Evolutionary conservation across 306 rosid genomes (phyloP).

Genomic region (Psophocarpus tetragonolobus): DNA sequence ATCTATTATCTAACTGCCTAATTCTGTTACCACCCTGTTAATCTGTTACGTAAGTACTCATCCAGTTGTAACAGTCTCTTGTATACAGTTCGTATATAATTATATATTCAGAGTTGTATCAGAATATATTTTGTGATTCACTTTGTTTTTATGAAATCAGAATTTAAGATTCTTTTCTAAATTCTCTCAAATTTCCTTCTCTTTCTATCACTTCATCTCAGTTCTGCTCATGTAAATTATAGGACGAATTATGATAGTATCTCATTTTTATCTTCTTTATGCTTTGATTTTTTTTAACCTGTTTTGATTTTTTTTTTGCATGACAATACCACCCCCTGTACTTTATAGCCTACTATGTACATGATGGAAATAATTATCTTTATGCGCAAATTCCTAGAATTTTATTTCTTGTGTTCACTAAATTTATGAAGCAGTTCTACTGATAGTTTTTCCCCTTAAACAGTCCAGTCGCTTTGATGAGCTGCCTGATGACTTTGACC

Average conservation of each 20-base stretch:
- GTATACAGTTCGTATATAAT: background rate
- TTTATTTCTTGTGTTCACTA: constrained; percentile 4
- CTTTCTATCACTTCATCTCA: background rate
- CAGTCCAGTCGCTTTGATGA: constrained; percentile 94
- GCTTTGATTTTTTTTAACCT: background rate
- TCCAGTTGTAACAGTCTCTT: background rate
- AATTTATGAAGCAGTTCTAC: constrained; percentile 15
- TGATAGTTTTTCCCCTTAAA: constrained; percentile 32
- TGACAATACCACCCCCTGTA: background rate
- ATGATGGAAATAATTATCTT: constrained; percentile 16
- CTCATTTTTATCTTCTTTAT: constrained; percentile 12
- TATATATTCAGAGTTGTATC: background rate
- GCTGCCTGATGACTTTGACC: constrained; percentile 94
- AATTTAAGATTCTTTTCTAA: background rate
- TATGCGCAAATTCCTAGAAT: constrained; percentile 10
- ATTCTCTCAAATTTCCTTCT: background rate
- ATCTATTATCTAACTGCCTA: background rate
- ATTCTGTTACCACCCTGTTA: background rate
- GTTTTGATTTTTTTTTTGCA: background rate
- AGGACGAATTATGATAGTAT: background rate
- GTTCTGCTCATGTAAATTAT: background rate
- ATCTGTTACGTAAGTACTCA: background rate
- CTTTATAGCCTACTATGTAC: constrained; percentile 7
- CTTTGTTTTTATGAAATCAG: background rate
- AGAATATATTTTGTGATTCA: background rate